Conservation (phyloP, 345 rosid genomes). For the Populus tremula region DNA sequence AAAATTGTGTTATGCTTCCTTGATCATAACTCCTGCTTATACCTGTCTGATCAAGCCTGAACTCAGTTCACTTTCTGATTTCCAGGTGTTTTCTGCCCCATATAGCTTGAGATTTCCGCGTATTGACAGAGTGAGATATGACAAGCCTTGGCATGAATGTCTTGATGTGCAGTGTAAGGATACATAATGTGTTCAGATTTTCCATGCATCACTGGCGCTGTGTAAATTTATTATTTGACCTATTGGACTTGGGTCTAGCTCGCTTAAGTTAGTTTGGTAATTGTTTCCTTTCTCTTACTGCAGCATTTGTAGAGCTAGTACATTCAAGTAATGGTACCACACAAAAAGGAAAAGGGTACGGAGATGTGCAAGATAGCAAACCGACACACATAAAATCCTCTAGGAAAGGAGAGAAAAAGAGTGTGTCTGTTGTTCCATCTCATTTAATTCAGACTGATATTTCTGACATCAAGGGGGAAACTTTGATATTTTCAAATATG, state of each 20-base stretch:
- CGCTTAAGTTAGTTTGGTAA: not conserved
- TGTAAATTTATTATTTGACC: not conserved
- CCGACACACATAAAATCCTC: conserved; percentile 38
- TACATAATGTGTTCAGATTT: not conserved
- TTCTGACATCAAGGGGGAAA: conserved; percentile 72
- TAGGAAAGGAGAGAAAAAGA: conserved; percentile 55
- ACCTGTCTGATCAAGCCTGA: not conserved
- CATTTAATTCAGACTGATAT: conserved; percentile 81
- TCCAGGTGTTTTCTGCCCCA: conserved; percentile 91
- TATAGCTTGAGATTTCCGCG: conserved; percentile 96
- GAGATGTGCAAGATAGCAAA: conserved; percentile 36
- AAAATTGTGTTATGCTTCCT: not conserved
- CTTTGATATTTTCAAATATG: conserved; percentile 69
- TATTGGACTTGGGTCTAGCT: not conserved
- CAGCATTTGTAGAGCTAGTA: conserved; percentile 86
- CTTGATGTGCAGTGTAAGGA: conserved; percentile 86
- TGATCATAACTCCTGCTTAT: not conserved
- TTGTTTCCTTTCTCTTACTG: conserved; percentile 16
- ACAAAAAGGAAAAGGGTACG: conserved; percentile 54
- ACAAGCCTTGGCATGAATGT: conserved; percentile 97
- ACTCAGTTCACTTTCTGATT: not conserved
- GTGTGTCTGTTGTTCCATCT: conserved; percentile 62
- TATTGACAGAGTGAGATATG: conserved; percentile 88
- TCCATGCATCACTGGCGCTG: not conserved
- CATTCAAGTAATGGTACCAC: conserved; percentile 92